Evolutionary conservation across 2,329 filamentous ascomycete genomes (phyloP).

Genomic region (Parascedosporium putredinis): DNA sequence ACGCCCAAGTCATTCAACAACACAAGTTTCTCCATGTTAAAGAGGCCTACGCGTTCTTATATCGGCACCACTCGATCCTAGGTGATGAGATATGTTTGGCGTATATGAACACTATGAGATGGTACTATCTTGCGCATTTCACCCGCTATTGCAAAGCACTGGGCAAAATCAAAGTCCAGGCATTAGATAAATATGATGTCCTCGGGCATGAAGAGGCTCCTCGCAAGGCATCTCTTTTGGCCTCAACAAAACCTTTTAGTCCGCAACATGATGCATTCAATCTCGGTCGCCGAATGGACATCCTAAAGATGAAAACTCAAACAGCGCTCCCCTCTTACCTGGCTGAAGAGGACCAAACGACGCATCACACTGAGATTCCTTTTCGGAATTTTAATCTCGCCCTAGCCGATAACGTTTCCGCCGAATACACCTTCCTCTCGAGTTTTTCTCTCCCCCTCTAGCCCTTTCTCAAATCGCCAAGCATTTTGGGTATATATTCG

Average conservation of each 20-base stretch:
- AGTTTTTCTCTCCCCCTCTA: slow-evolving; percentile 74
- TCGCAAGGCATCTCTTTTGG: slow-evolving; percentile 51
- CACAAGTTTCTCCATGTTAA: slow-evolving; percentile 83
- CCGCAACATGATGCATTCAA: slow-evolving; percentile 79
- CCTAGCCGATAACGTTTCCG: slow-evolving; percentile 83
- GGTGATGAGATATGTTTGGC: slow-evolving; percentile 85
- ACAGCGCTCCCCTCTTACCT: slow-evolving; percentile 77
- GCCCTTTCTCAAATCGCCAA: slow-evolving; percentile 68
- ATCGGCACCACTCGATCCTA: slow-evolving; percentile 69
- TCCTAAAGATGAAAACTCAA: slow-evolving; percentile 63
- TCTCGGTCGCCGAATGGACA: slow-evolving; percentile 74
- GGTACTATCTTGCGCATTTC: slow-evolving; percentile 94
- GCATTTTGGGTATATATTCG: slow-evolving; percentile 80
- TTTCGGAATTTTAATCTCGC: slow-evolving; percentile 95
- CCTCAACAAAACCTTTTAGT: slow-evolving; percentile 37
- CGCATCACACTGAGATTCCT: slow-evolving; percentile 79
- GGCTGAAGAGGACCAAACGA: slow-evolving; percentile 77
- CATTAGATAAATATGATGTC: slow-evolving; percentile 72
- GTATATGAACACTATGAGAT: slow-evolving; percentile 97
- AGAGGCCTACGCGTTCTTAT: slow-evolving; percentile 77
- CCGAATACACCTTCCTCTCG: slow-evolving; percentile 87
- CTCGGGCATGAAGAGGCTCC: slow-evolving; percentile 65
- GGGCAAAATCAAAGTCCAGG: slow-evolving; percentile 73
- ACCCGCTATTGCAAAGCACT: slow-evolving; percentile 75
- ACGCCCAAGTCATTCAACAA: slow-evolving; percentile 93